phyloP scores from a whole-genome alignment of 768 basidiomycete species.

The Crassisporium funariophilum region DNA sequence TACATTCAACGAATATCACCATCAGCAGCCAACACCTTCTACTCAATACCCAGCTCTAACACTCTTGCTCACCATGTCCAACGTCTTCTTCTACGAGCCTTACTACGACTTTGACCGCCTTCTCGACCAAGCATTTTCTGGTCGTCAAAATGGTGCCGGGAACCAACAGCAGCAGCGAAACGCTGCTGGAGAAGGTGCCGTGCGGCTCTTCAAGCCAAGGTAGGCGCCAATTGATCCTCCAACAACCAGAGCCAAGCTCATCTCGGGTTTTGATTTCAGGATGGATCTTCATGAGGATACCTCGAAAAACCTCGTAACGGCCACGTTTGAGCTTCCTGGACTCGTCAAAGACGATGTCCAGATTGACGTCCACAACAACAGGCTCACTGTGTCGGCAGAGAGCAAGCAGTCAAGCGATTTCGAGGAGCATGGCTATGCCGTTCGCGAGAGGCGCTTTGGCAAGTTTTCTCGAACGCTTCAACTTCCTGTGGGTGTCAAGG shows the following conservation, averaged over 20 bases:
- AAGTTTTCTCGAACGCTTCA: conserved; percentile 47
- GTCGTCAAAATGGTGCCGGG: conserved; percentile 16
- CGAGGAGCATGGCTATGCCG: conserved; percentile 40
- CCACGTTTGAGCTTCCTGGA: conserved; percentile 61
- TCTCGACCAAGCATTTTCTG: conserved; percentile 31
- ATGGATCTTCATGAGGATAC: conserved; percentile 58
- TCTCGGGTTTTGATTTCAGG: conserved; percentile 35
- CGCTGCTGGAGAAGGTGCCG: conserved; percentile 12
- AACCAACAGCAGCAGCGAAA: conserved; percentile 3
- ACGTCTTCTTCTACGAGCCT: conserved; percentile 37
- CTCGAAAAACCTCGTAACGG: conserved; percentile 49
- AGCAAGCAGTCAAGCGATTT: conserved; percentile 32
- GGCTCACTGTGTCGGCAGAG: conserved; percentile 55
- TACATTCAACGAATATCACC: too few relatives aligned
- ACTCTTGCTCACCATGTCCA: too few relatives aligned
- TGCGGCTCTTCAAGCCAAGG: conserved; percentile 30
- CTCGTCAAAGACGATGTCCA: conserved; percentile 51
- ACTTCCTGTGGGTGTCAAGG: conserved; percentile 56
- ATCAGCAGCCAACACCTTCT: too few relatives aligned
- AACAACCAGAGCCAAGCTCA: too few relatives aligned
- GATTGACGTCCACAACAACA: conserved; percentile 54
- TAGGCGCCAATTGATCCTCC: conserved; percentile 9
- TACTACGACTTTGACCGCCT: conserved; percentile 42
- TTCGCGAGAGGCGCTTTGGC: conserved; percentile 54
- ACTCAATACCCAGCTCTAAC: too few relatives aligned